A percentile compares a stretch with the other conserved stretches of the same genome.
Conservation (phyloP, 164 flowering plant genomes). For the Sedum album region DNA sequence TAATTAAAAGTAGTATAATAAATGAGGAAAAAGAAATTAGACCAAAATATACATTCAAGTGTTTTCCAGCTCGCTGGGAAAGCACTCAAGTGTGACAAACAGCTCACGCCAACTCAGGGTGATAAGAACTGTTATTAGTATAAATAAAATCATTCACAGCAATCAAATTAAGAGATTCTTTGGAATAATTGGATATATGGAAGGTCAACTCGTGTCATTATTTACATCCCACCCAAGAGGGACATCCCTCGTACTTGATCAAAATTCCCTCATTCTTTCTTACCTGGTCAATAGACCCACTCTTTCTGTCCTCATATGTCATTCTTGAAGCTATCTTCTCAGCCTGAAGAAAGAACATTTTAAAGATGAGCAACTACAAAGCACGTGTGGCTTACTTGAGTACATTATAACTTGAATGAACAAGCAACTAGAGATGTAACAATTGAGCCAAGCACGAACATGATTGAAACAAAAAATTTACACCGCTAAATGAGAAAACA, state of each 20-base stretch:
- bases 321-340: conserved; percentile 98
- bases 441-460: background rate
- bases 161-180: background rate
- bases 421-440: background rate
- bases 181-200: background rate
- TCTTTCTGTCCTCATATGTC: conserved; percentile 95
- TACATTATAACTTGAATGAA: background rate
- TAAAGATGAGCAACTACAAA: background rate
- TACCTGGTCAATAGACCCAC: conserved; percentile 99
- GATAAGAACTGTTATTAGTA: too few relatives aligned
- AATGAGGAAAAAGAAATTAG: too few relatives aligned
- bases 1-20: too few relatives aligned
- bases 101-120: too few relatives aligned
- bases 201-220: background rate
- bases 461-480: background rate
- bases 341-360: conserved; percentile 43
- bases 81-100: too few relatives aligned
- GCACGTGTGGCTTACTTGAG: background rate
- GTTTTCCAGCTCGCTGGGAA: too few relatives aligned
- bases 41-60: too few relatives aligned
- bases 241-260: background rate
- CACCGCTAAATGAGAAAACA: background rate
- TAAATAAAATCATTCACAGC: too few relatives aligned
- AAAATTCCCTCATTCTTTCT: conserved; percentile 30
- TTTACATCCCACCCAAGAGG: background rate